Evolutionary conservation across 2,329 filamentous ascomycete species (phyloP).

Genomic region (Rutstroemia sp.): DNA sequence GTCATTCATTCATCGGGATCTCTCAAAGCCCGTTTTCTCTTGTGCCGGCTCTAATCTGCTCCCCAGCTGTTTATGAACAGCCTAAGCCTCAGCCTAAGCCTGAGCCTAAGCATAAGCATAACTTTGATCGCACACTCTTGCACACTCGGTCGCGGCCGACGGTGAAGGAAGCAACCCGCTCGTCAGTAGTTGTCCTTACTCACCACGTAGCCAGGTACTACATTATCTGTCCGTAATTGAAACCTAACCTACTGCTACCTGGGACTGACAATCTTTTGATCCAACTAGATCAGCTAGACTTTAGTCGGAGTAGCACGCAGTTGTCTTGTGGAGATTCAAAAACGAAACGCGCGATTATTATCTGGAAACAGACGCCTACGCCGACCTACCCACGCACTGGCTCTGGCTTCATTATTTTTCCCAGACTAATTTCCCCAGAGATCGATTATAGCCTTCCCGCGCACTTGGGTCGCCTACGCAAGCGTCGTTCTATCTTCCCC

Average conservation of each 20-base stretch:
- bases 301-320: constrained; percentile 2
- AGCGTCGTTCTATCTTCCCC: constrained; percentile 14
- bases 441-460: constrained; percentile 19
- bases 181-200: constrained; percentile 1
- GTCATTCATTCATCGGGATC: not conserved
- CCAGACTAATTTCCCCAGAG: constrained; percentile 13
- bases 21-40: not conserved
- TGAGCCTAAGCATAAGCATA: too few relatives aligned
- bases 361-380: constrained; percentile 12
- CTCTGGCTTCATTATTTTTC: constrained; percentile 1
- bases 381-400: constrained; percentile 9
- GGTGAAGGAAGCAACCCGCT: not conserved
- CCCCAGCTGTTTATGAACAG: not conserved
- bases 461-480: constrained; percentile 23
- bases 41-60: not conserved
- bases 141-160: not conserved
- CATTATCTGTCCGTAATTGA: not conserved
- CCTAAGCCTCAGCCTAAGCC: not conserved
- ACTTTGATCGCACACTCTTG: not conserved
- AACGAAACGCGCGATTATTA: constrained; percentile 14
- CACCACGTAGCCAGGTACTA: not conserved
- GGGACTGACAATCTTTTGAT: not conserved
- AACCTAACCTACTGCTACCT: not conserved
- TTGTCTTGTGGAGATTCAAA: constrained; percentile 7
- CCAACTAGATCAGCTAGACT: not conserved